Evolutionary conservation across 371 early-diverging fungal species (phyloP), one percentile per base, ranked within the genome.

Genomic region (Capillidium heterosporum): DNA sequence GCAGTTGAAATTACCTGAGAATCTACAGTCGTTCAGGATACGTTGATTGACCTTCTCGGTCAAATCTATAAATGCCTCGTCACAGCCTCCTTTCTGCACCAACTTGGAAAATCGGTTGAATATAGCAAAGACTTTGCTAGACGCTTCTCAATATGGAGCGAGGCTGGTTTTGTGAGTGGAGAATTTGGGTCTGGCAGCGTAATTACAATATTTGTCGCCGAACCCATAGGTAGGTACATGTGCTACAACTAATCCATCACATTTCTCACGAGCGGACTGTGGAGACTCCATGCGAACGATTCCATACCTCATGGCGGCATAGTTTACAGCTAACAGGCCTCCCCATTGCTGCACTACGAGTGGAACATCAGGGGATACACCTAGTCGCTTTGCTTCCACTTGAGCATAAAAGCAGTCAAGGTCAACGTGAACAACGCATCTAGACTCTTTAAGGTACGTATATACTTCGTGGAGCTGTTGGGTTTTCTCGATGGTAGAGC

Each of bases 321-420:
- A 78, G 62, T 76, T 82, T 63, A 90, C 89, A 17, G 93, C 93
- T 46, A 91, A 77, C 26, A 94, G 67, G 2, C 76, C 76, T 28
- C 83, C 69, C 95, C 95, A 95, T 66, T 95, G 95, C 63, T 87
- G 89, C 8, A 90, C 89, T 1, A 82, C 89, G 2, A 87, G 60
- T 4, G 94, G 94, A 8, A 68, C 60, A 47, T 79, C 78, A 0
- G 74, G 59, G 8, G 84, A 62, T 23, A 90, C 58, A 10, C 77
- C 81, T 19, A 86, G 68, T 42, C 92, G 68, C 5, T 81, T 73
- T 65, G 85, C 81, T 58, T 87, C 91, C 81, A 67, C 48, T 47
- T 27, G 28, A 23, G 47, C 47, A 24, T 47, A 47, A 27, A 47
- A 47, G 24, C 47, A 47, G 24, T 47, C 47, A 19, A 47, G 17